Percentiles rank a stretch among this genome's conserved stretches.
phyloP scores from a whole-genome alignment of 768 basidiomycete species.

The Xerocomellus intermedius region DNA sequence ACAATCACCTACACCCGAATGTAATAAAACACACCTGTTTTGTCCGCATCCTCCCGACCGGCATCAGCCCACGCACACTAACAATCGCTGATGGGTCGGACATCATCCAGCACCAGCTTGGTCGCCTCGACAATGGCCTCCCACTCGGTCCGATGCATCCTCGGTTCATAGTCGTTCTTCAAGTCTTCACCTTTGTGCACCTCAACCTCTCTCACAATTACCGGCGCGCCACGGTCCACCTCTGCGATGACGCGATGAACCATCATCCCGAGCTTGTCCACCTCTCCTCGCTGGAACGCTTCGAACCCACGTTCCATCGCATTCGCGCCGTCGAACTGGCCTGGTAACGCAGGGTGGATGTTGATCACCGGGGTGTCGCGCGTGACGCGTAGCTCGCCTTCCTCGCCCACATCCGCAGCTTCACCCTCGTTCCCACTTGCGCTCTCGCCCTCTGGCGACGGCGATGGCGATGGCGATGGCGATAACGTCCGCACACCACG shows the following conservation, averaged over 20 bases:
- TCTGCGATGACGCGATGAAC: slow-evolving; percentile 91
- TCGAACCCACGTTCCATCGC: slow-evolving; percentile 89
- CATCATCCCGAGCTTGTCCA: slow-evolving; percentile 81
- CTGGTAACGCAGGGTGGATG: slow-evolving; percentile 93
- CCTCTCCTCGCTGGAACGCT: slow-evolving; percentile 82
- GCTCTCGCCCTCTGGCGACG: background rate
- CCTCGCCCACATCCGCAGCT: slow-evolving; percentile 28
- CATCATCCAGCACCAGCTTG: slow-evolving; percentile 60
- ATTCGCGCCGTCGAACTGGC: slow-evolving; percentile 94
- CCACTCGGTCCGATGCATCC: slow-evolving; percentile 85
- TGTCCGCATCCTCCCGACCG: background rate
- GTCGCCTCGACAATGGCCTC: slow-evolving; percentile 88
- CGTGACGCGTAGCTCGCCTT: slow-evolving; percentile 23
- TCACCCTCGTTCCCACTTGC: background rate
- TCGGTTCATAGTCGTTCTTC: slow-evolving; percentile 62
- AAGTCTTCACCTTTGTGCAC: slow-evolving; percentile 70
- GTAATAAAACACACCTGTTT: slow-evolving; percentile 10
- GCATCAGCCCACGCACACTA: background rate
- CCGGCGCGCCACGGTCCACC: slow-evolving; percentile 88
- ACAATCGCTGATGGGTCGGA: slow-evolving; percentile 26
- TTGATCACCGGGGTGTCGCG: slow-evolving; percentile 82
- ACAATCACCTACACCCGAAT: background rate
- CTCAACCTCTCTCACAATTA: slow-evolving; percentile 77
- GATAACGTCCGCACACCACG: slow-evolving; percentile 36
- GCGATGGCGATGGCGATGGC: background rate